These are phyloP conservation scores for Lotmaria passim DNA, from an alignment of 208 protist genomes.

Conservation along the genomic window DNA sequence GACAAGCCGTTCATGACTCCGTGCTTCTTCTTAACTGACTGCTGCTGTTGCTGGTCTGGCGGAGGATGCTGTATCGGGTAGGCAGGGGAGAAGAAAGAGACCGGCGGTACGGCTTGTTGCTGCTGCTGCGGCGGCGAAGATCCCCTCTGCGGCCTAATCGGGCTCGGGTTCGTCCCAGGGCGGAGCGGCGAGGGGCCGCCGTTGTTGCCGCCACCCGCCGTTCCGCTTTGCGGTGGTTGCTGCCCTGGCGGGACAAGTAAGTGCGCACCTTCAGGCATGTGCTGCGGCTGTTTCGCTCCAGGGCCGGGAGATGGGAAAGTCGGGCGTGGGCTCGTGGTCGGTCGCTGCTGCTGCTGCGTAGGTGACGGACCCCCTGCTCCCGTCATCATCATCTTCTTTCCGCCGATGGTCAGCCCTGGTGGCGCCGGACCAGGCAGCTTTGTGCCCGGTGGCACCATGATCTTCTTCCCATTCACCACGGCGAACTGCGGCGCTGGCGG, in stretches of 20 bases:
- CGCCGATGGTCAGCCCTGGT: not conserved
- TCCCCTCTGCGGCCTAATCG: not conserved
- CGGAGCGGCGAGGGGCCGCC: not conserved
- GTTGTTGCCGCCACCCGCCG: too few species aligned
- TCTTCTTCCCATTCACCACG: conserved; percentile 28
- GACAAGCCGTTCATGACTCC: conserved; percentile 1
- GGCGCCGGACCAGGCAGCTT: not conserved
- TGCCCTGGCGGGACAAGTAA: not conserved
- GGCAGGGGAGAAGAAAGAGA: conserved; percentile 1
- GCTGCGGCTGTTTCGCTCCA: not conserved
- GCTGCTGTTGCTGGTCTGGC: not conserved
- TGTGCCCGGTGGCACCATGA: conserved; percentile 25
- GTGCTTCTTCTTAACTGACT: conserved; percentile 2
- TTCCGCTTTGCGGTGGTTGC: too few species aligned
- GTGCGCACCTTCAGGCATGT: not conserved
- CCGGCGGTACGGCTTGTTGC: not conserved
- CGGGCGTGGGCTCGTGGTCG: not conserved
- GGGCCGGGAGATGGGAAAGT: not conserved
- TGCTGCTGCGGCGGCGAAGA: conserved; percentile 1
- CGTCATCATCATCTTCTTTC: conserved; percentile 27
- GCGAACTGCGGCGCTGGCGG: conserved; percentile 27
- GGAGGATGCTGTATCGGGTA: not conserved
- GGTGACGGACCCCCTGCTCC: not conserved
- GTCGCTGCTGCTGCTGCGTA: not conserved
- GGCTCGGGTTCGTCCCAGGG: not conserved